Evolutionary conservation across 2,329 filamentous ascomycete genomes (phyloP), one percentile per base, ranked within the genome.

Genomic region (Fusarium tanahbumbuense): DNA sequence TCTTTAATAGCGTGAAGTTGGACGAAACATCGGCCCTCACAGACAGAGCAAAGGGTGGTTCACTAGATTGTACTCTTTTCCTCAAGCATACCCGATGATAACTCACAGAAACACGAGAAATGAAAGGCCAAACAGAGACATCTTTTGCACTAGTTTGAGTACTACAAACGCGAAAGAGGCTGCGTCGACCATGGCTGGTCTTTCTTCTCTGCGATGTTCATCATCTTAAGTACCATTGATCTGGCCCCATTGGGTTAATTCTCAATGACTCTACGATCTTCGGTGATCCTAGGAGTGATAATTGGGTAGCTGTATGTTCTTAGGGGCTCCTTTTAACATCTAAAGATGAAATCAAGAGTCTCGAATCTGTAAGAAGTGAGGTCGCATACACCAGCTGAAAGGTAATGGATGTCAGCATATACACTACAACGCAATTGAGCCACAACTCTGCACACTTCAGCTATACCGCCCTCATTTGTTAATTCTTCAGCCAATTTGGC

Each of bases 261-360:
- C 34, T 37, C 34, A n/a, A 6, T 7, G 10, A 37, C 34, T 37
- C n/a, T 37, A 4, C 18, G 4, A 37, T 37, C 18, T 37, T 37
- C 34, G 7, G 18, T 37, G 28, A 15, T 11, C 6, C 10, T n/a
- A 4, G n/a, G 34, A 37, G 10, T 37, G 18, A 37, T 37, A 11
- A 7, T 2, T 37, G n/a, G 5, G 10, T 10, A 37, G 18, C 10
- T 37, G 1, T 0, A 12, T 11, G n/a, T 4, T 37, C 18, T 11
- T 12, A n/a, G 10, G n/a, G 18, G 18, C 18, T 11, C 10, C 3
- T 12, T 34, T n/a, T 37, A 37, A 3, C n/a, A n/a, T 37, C 34
- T 7, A 37, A 37, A n/a, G 34, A 10, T 27, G 25, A 27, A 10
- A 18, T 7, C 18, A n/a, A n/a, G 18, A n/a, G 18, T 37, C 34